Conservation (phyloP, 1,284 basidiomycete genomes). For the Moesziomyces globuligerus region DNA sequence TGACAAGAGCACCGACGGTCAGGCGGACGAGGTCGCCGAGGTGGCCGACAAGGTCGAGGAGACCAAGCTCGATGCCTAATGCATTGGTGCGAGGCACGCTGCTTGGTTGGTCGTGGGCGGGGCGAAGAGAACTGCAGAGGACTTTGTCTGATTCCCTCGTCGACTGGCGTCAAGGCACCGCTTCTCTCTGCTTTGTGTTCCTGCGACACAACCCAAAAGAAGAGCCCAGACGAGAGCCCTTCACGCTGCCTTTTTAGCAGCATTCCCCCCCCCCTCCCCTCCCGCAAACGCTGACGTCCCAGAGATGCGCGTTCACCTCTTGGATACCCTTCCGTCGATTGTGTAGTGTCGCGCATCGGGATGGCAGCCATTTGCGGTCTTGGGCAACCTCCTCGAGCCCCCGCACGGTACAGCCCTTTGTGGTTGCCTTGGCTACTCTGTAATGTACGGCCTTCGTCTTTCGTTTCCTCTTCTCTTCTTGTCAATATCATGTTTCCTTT, state of each 20-base stretch:
- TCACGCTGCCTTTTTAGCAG: conserved; percentile 19
- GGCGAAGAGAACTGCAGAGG: too few relatives aligned
- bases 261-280: conserved; percentile 5
- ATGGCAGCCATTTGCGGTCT: conserved; percentile 1
- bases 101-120: too few relatives aligned
- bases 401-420: not conserved
- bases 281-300: not conserved
- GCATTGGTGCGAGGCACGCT: too few relatives aligned
- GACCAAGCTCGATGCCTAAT: conserved; percentile 42
- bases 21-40: conserved; percentile 43
- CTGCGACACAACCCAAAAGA: conserved; percentile 18
- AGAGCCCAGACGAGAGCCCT: conserved; percentile 13
- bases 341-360: conserved; percentile 8
- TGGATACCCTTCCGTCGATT: conserved; percentile 33
- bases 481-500: conserved; percentile 34
- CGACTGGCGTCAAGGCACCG: too few relatives aligned
- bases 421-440: conserved; percentile 16
- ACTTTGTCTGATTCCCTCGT: too few relatives aligned
- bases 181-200: not conserved
- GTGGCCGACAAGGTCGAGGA: conserved; percentile 40
- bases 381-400: too few relatives aligned
- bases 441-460: conserved; percentile 27
- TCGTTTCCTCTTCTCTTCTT: conserved; percentile 4
- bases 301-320: conserved; percentile 5
- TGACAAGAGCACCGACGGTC: conserved; percentile 15